Conservation (phyloP, 176 grass and related monocot species). For the Phragmites australis region DNA sequence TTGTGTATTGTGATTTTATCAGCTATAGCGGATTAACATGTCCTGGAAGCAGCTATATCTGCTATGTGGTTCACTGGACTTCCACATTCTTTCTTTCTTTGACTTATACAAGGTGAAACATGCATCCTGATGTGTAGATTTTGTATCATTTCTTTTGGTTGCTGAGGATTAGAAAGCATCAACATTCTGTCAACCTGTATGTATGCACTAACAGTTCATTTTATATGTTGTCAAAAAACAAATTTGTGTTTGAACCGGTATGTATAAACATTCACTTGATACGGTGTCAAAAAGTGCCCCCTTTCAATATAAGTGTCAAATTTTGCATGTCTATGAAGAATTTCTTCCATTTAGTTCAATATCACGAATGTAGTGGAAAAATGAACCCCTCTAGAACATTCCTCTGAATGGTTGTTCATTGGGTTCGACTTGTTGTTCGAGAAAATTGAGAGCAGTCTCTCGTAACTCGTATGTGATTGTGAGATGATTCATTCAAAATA, state of each 20-base stretch:
- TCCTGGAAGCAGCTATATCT: conserved; percentile 18
- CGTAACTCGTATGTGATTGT: too few species aligned
- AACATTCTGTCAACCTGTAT: background rate
- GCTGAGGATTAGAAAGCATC: conserved; percentile 4
- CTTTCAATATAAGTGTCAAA: background rate
- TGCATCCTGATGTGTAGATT: conserved; percentile 38
- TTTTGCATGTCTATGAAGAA: background rate
- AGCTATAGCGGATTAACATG: conserved; percentile 27
- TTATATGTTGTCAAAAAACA: conserved; percentile 4
- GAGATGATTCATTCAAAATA: too few species aligned
- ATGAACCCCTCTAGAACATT: too few species aligned
- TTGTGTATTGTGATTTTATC: conserved; percentile 36
- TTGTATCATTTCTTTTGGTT: conserved; percentile 19
- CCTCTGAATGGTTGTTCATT: too few species aligned
- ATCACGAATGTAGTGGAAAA: too few species aligned
- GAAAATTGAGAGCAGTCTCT: too few species aligned
- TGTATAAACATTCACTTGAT: conserved; percentile 26
- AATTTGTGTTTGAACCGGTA: conserved; percentile 12
- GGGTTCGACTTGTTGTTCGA: too few species aligned
- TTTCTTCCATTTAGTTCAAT: too few species aligned
- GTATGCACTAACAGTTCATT: conserved; percentile 22
- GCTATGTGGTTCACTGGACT: conserved; percentile 27
- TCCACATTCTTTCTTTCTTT: conserved; percentile 22
- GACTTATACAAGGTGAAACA: conserved; percentile 19
- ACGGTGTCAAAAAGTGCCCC: background rate